These are phyloP conservation scores for Chloranthus sessilifolius DNA, from an alignment of 164 flowering plant genomes.

Conservation along the genomic window DNA sequence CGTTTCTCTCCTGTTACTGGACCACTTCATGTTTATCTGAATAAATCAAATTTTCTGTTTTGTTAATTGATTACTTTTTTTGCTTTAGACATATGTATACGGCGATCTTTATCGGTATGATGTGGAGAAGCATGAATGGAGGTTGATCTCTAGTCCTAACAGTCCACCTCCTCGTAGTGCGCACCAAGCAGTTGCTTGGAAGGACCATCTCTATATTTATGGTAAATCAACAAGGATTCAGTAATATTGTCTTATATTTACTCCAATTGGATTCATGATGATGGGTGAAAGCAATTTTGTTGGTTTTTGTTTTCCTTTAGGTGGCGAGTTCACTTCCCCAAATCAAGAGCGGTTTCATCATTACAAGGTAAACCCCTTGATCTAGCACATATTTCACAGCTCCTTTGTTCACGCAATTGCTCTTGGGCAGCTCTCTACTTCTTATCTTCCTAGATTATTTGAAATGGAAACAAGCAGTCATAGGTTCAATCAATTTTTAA, in stretches of 20 bases:
- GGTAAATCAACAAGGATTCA: conserved; percentile 34
- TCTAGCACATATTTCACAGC: not conserved
- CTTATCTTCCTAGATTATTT: no score
- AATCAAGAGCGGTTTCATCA: conserved; percentile 99
- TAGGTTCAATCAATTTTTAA: no score
- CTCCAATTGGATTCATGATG: no score
- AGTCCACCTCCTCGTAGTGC: conserved; percentile 99
- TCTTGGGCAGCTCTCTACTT: not conserved
- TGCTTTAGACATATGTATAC: conserved; percentile 84
- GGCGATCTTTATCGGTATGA: conserved; percentile 89
- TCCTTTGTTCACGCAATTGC: not conserved
- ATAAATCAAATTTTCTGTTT: not conserved
- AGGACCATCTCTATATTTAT: conserved; percentile 80
- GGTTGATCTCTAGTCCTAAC: conserved; percentile 88
- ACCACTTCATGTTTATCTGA: no score
- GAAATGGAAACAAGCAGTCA: no score
- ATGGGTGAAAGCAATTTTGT: not conserved
- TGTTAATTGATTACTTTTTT: not conserved
- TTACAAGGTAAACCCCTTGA: conserved; percentile 60
- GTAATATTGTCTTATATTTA: no score
- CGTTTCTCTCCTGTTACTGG: no score
- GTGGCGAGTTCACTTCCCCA: conserved; percentile 99
- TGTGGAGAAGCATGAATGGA: conserved; percentile 90
- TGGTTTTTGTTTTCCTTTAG: conserved; percentile 25
- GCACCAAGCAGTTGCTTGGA: conserved; percentile 96